Conservation (phyloP, 371 early-diverging fungal genomes). For the Parasitella parasitica region DNA sequence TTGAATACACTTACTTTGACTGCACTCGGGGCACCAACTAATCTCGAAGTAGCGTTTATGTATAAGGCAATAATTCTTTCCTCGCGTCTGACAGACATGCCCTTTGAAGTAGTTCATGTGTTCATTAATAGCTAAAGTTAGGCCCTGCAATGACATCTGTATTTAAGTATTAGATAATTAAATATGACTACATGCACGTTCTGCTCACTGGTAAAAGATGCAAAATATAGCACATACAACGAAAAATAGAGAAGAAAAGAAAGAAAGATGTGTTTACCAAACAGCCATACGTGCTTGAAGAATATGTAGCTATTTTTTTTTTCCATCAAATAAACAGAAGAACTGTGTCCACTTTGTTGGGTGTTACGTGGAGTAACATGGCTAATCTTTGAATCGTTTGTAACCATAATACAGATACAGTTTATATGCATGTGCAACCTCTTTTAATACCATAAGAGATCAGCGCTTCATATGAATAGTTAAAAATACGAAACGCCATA, state of each 20-base stretch:
- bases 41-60: conserved; percentile 42
- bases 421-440: no score
- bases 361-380: background rate
- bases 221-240: background rate
- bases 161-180: no score
- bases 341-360: background rate
- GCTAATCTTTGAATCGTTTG: background rate
- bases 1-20: conserved; percentile 9
- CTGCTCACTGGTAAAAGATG: background rate
- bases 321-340: background rate
- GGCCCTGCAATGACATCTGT: background rate
- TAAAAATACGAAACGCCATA: no score
- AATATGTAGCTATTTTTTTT: background rate
- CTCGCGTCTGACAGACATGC: conserved; percentile 8
- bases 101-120: background rate
- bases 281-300: background rate
- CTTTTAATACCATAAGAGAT: no score
- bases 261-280: background rate
- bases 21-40: conserved; percentile 44
- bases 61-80: conserved; percentile 40
- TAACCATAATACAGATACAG: no score
- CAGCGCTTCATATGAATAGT: no score
- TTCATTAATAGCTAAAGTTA: background rate
- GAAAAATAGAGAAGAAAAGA: background rate
- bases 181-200: background rate